phyloP scores from a whole-genome alignment of 164 flowering plant genomes.

The Chimonanthus salicifolius region DNA sequence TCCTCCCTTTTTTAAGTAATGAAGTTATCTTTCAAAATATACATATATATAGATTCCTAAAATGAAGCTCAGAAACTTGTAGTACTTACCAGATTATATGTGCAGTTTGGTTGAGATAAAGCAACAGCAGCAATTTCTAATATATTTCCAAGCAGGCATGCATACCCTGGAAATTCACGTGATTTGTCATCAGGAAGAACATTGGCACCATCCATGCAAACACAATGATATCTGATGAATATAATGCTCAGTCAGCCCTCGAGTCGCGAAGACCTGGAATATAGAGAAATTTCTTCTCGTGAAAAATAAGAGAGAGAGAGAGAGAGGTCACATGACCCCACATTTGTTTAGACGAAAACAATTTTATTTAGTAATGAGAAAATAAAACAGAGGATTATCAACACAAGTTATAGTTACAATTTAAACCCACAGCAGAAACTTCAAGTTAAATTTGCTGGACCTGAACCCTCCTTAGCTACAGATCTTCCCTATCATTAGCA shows the following conservation, averaged over 20 bases:
- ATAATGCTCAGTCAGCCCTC: slow-evolving; percentile 45
- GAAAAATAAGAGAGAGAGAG: background rate
- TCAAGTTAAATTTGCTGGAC: no score
- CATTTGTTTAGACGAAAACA: no score
- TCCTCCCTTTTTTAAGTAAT: no score
- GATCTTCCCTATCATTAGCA: no score
- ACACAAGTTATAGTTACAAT: no score
- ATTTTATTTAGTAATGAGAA: no score
- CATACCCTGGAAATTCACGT: slow-evolving; percentile 67
- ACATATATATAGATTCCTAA: background rate
- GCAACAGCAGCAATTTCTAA: slow-evolving; percentile 61
- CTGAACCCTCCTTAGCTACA: no score
- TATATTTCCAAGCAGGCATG: slow-evolving; percentile 87
- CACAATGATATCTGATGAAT: slow-evolving; percentile 65
- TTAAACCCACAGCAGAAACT: no score
- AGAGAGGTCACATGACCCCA: no score
- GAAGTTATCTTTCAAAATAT: no score
- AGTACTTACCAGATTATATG: slow-evolving; percentile 58
- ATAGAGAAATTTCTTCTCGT: slow-evolving; percentile 6
- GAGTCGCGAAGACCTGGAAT: slow-evolving; percentile 53
- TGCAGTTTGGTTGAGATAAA: slow-evolving; percentile 57
- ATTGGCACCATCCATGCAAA: slow-evolving; percentile 43
- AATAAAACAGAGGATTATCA: no score
- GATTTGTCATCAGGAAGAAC: slow-evolving; percentile 61
- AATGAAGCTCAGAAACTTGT: slow-evolving; percentile 2